Conservation (phyloP, 805 yeast species). For the Barnettozyma vustinii region DNA sequence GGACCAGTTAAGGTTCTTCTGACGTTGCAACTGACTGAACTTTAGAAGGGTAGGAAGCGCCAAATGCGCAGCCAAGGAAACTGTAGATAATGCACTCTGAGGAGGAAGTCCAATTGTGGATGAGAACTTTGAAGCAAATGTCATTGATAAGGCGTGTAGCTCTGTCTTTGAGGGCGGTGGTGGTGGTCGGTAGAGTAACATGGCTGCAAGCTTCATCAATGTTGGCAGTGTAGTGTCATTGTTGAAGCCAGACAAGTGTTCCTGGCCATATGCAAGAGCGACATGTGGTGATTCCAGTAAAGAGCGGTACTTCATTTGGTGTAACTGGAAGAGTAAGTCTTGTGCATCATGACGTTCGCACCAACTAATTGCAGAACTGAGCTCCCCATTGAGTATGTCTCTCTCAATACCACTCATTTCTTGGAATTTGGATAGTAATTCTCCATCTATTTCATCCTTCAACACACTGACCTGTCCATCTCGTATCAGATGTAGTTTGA, state of each 20-base stretch:
- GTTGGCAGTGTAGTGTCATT: constrained; percentile 29
- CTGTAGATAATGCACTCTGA: constrained; percentile 42
- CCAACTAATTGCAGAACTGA: constrained; percentile 48
- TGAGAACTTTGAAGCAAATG: constrained; percentile 46
- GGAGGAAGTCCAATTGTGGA: constrained; percentile 27
- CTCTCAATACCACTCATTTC: constrained; percentile 38
- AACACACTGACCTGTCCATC: constrained; percentile 39
- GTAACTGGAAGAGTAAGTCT: constrained; percentile 38
- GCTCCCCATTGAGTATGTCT: constrained; percentile 31
- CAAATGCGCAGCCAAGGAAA: constrained; percentile 46
- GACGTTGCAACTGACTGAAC: constrained; percentile 36
- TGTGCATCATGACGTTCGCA: constrained; percentile 23
- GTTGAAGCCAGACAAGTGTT: constrained; percentile 35
- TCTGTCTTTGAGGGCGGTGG: constrained; percentile 26
- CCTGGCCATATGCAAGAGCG: constrained; percentile 41
- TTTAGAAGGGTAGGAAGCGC: constrained; percentile 51
- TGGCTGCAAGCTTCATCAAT: constrained; percentile 40
- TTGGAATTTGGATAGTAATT: constrained; percentile 32
- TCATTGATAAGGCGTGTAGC: constrained; percentile 26
- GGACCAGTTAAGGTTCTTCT: constrained; percentile 46
- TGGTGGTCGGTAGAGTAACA: constrained; percentile 19
- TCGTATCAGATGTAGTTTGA: constrained; percentile 42
- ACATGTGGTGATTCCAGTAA: constrained; percentile 20
- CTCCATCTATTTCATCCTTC: constrained; percentile 19
- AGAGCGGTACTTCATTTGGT: constrained; percentile 36